Conservation (phyloP, 768 basidiomycete genomes). For the Lyophyllum decastes region DNA sequence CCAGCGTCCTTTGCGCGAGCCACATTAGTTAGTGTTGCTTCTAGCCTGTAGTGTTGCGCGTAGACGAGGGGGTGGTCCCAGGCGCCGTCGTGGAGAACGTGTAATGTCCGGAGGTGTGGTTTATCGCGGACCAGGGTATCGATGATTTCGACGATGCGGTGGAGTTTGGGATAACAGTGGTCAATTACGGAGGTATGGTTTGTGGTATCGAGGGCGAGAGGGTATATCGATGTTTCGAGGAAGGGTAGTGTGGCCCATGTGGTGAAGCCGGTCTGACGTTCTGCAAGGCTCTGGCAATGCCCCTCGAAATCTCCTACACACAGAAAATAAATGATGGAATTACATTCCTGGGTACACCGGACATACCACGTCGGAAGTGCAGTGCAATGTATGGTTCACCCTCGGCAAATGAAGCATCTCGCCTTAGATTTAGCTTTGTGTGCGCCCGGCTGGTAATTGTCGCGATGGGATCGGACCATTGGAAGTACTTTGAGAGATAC, state of each 20-base stretch:
- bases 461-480: constrained; percentile 40
- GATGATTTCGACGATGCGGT: constrained; percentile 41
- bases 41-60: constrained; percentile 41
- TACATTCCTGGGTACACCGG: neutral
- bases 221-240: constrained; percentile 29
- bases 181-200: constrained; percentile 38
- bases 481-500: constrained; percentile 39
- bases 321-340: no score
- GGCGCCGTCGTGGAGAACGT: constrained; percentile 48
- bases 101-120: constrained; percentile 39
- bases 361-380: constrained; percentile 45
- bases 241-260: constrained; percentile 50
- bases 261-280: constrained; percentile 38
- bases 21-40: constrained; percentile 32
- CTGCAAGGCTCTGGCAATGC: constrained; percentile 39
- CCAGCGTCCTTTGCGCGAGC: constrained; percentile 33
- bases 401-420: constrained; percentile 17
- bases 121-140: constrained; percentile 32
- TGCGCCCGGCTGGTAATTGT: constrained; percentile 36
- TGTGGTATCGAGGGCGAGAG: constrained; percentile 35
- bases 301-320: constrained; percentile 41
- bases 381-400: constrained; percentile 46
- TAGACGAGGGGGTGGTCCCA: constrained; percentile 48
- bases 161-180: constrained; percentile 46
- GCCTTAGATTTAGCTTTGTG: constrained; percentile 31